A percentile compares a stretch with the other conserved stretches of the same genome.
Conservation (phyloP, 441 rosid species). For the Adansonia madagascariensis region DNA sequence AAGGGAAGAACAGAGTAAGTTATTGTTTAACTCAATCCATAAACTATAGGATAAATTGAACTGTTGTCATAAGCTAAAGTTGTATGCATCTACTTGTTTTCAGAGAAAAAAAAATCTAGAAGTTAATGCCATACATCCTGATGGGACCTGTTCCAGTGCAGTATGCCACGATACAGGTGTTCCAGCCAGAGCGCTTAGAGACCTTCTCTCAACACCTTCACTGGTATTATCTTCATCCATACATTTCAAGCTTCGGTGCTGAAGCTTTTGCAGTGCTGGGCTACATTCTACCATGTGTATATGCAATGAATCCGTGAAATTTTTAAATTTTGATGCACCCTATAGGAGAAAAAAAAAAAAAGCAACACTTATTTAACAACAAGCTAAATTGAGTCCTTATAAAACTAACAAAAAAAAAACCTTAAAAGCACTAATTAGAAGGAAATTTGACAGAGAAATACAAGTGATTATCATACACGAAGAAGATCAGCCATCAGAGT, state of each 20-base stretch:
- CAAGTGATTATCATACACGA: slow-evolving; percentile 53
- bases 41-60: neutral
- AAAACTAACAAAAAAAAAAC: neutral
- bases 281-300: slow-evolving; percentile 91
- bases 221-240: slow-evolving; percentile 39
- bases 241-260: slow-evolving; percentile 68
- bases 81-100: neutral
- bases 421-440: slow-evolving; percentile 11
- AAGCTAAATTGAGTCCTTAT: slow-evolving; percentile 12
- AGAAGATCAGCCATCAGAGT: slow-evolving; percentile 93
- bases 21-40: neutral
- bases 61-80: neutral
- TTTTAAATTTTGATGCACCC: slow-evolving; percentile 78
- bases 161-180: slow-evolving; percentile 79
- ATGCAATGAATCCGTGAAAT: slow-evolving; percentile 76
- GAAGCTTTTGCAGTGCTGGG: slow-evolving; percentile 77
- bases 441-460: slow-evolving; percentile 18
- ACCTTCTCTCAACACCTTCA: slow-evolving; percentile 43
- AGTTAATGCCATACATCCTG: slow-evolving; percentile 66
- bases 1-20: slow-evolving; percentile 11
- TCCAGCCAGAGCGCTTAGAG: slow-evolving; percentile 58
- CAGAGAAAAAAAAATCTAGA: slow-evolving; percentile 21
- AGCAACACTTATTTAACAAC: neutral
- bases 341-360: slow-evolving; percentile 36
- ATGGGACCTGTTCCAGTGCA: slow-evolving; percentile 76